These are phyloP conservation scores for Haplosporangium gracile DNA, from an alignment of 192 early-diverging fungal species.

Conservation along the genomic window DNA sequence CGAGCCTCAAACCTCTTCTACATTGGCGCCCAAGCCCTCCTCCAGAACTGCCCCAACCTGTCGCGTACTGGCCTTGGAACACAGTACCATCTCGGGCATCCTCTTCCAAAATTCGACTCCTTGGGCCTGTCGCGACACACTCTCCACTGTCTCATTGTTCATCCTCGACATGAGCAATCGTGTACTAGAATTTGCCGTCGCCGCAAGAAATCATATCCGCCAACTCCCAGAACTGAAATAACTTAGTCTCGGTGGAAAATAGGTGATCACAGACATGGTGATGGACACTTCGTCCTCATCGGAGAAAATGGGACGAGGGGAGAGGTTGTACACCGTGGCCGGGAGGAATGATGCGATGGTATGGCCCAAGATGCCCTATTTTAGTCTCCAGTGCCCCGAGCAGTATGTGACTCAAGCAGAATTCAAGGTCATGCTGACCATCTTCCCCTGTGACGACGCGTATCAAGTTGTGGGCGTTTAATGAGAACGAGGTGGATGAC, in stretches of 20 bases:
- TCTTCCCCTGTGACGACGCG: neutral
- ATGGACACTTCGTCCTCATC: neutral
- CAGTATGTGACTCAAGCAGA: neutral
- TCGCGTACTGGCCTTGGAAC: neutral
- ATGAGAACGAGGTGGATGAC: neutral
- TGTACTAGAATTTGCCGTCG: neutral
- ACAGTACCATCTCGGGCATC: neutral
- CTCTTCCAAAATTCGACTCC: neutral
- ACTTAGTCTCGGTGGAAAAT: neutral
- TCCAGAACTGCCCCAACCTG: neutral
- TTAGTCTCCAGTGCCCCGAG: neutral
- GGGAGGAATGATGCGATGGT: neutral
- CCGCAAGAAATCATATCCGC: neutral
- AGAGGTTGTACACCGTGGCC: neutral
- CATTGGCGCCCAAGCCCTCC: neutral
- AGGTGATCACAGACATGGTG: neutral
- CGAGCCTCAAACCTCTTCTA: neutral
- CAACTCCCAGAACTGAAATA: neutral
- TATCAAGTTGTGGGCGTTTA: neutral
- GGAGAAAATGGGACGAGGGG: neutral
- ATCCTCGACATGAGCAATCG: neutral
- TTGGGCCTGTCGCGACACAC: neutral
- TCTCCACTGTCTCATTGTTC: neutral
- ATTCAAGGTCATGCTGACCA: neutral
- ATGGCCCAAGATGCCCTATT: neutral